Evolutionary conservation across 2,329 filamentous ascomycete genomes (phyloP).

Genomic region (Gaeumannomyces tritici): DNA sequence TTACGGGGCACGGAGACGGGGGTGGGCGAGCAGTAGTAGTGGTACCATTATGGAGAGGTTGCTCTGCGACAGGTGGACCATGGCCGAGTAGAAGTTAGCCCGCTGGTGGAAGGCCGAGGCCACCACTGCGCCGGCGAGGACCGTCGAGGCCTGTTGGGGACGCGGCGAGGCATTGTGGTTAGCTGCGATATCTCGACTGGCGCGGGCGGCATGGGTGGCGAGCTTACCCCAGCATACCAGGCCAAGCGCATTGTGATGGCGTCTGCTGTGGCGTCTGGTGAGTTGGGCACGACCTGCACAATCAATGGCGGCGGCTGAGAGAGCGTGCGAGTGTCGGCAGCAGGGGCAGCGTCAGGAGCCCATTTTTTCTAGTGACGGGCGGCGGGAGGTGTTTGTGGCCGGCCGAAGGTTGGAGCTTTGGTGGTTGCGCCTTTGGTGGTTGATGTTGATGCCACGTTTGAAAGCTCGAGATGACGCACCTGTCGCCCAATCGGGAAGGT

Average conservation of each 20-base stretch:
- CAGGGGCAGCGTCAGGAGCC: not conserved
- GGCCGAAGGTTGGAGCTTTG: not conserved
- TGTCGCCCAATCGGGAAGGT: not conserved
- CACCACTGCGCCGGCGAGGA: constrained; percentile 74
- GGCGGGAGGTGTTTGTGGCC: not conserved
- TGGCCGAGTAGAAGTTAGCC: constrained; percentile 96
- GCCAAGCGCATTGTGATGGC: constrained; percentile 43
- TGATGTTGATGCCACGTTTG: constrained; percentile 5
- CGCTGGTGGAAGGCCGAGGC: constrained; percentile 89
- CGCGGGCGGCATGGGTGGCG: not conserved
- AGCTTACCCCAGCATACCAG: constrained; percentile 51
- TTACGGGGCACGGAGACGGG: not conserved
- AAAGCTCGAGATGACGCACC: constrained; percentile 1
- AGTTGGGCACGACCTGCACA: not conserved
- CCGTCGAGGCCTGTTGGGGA: constrained; percentile 59
- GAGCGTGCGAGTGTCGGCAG: not conserved
- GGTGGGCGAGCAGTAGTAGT: constrained; percentile 12
- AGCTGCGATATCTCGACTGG: not conserved
- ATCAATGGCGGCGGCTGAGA: not conserved
- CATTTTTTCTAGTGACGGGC: not conserved
- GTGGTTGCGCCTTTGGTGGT: too few relatives aligned
- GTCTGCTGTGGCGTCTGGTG: not conserved
- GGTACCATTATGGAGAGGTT: constrained; percentile 87
- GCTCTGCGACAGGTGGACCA: constrained; percentile 92
- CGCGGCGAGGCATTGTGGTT: constrained; percentile 8